These are phyloP conservation scores for Quercus phellos DNA, from an alignment of 331 rosid species.

Conservation along the genomic window DNA sequence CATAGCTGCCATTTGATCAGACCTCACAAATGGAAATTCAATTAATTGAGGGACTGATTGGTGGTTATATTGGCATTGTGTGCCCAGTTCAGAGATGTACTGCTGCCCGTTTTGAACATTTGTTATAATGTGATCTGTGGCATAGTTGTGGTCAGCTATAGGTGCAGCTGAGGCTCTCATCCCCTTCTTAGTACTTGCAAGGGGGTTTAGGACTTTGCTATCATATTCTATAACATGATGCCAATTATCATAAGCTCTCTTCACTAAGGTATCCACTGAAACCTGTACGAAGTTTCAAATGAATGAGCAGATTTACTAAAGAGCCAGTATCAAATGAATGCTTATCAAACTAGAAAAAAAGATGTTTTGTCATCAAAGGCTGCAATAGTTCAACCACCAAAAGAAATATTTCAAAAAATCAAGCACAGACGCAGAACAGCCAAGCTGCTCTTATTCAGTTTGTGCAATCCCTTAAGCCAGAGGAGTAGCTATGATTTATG, in stretches of 20 bases:
- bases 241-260: slow-evolving; percentile 96
- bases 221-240: slow-evolving; percentile 73
- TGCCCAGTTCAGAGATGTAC: slow-evolving; percentile 34
- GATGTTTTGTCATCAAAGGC: neutral
- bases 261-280: slow-evolving; percentile 72
- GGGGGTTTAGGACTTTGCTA: slow-evolving; percentile 44
- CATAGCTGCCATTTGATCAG: slow-evolving; percentile 34
- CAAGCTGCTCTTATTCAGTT: neutral
- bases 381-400: neutral
- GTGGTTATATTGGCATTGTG: slow-evolving; percentile 33
- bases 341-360: neutral
- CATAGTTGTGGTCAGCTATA: slow-evolving; percentile 28
- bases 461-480: neutral
- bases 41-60: slow-evolving; percentile 29
- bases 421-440: neutral
- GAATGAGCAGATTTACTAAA: slow-evolving; percentile 1
- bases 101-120: slow-evolving; percentile 39
- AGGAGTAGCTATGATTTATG: neutral
- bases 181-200: slow-evolving; percentile 25
- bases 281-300: slow-evolving; percentile 40
- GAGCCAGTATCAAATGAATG: neutral
- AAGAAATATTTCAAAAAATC: neutral
- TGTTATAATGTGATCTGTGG: slow-evolving; percentile 32
- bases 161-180: slow-evolving; percentile 32
- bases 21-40: slow-evolving; percentile 43